A percentile compares a stretch with the other conserved stretches of the same genome.
Conservation (phyloP, 2,329 filamentous ascomycete genomes). For the Hyphodiscus sp. region DNA sequence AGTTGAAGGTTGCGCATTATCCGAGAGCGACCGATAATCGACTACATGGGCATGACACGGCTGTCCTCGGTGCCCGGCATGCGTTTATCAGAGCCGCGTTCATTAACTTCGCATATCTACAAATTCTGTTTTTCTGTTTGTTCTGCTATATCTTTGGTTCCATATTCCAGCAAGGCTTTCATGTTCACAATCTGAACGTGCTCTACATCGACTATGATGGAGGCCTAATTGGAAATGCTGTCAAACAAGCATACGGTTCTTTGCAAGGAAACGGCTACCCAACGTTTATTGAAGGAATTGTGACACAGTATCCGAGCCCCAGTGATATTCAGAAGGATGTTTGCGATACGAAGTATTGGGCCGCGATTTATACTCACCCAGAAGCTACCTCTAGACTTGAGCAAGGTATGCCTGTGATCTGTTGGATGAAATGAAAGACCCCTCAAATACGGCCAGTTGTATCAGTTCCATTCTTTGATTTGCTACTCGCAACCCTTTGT, state of each 20-base stretch:
- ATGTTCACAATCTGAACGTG: slow-evolving; percentile 41
- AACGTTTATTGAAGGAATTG: slow-evolving; percentile 26
- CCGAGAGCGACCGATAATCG: slow-evolving; percentile 14
- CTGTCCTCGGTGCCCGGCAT: slow-evolving; percentile 1
- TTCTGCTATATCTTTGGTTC: slow-evolving; percentile 32
- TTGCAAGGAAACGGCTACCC: slow-evolving; percentile 30
- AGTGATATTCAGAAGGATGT: slow-evolving; percentile 29
- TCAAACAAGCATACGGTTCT: slow-evolving; percentile 30
- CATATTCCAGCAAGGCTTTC: slow-evolving; percentile 21
- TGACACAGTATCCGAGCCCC: slow-evolving; percentile 24
- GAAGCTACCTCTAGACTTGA: slow-evolving; percentile 30
- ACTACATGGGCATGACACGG: slow-evolving; percentile 6
- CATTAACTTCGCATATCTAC: slow-evolving; percentile 16
- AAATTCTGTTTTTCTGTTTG: slow-evolving; percentile 20
- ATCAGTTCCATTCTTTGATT: no score
- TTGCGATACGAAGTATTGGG: slow-evolving; percentile 34
- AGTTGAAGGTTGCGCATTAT: background rate
- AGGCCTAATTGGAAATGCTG: slow-evolving; percentile 33
- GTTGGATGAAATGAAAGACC: no score
- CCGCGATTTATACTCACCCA: slow-evolving; percentile 29
- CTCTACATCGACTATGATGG: slow-evolving; percentile 60
- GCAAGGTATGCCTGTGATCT: no score
- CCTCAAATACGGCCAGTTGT: no score
- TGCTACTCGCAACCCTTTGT: no score
- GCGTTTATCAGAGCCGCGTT: slow-evolving; percentile 15